Evolutionary conservation across 1,139 yeast species (phyloP).

Genomic region (Yamadazyma dushanensis): DNA sequence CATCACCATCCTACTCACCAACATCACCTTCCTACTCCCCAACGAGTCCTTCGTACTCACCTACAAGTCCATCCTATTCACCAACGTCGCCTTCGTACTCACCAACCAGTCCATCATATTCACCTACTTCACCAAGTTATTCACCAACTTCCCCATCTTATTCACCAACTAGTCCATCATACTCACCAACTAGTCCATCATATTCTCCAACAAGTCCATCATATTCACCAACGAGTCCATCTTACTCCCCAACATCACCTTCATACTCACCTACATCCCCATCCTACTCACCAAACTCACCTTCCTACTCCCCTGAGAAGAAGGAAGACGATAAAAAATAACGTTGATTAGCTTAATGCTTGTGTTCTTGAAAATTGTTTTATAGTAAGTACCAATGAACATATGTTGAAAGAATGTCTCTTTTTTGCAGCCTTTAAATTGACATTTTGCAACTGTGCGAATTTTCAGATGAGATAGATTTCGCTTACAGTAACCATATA

Average conservation of each 20-base stretch:
- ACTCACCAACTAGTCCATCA: constrained; percentile 65
- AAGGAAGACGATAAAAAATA: constrained; percentile 10
- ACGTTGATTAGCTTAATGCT: background rate
- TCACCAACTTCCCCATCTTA: constrained; percentile 76
- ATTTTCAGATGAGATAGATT: constrained; percentile 2
- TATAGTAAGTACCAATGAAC: constrained; percentile 3
- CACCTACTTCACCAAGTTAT: constrained; percentile 71
- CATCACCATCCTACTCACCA: constrained; percentile 56
- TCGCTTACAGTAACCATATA: background rate
- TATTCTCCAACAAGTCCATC: constrained; percentile 64
- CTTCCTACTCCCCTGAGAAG: constrained; percentile 27
- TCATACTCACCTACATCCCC: constrained; percentile 68
- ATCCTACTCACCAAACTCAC: constrained; percentile 51
- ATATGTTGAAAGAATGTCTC: constrained; percentile 1
- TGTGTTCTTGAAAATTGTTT: constrained; percentile 8
- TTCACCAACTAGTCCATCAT: constrained; percentile 70
- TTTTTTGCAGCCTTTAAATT: no score
- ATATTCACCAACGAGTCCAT: constrained; percentile 52
- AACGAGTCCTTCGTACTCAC: constrained; percentile 63
- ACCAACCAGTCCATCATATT: constrained; percentile 62
- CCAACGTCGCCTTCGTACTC: constrained; percentile 63
- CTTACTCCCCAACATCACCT: constrained; percentile 55
- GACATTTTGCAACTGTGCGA: constrained; percentile 2
- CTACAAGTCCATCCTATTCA: constrained; percentile 62
- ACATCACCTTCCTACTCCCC: constrained; percentile 68